Base-by-base conservation (phyloP, 2,329 filamentous ascomycete species). In the Rachicladosporium sp. region DNA sequence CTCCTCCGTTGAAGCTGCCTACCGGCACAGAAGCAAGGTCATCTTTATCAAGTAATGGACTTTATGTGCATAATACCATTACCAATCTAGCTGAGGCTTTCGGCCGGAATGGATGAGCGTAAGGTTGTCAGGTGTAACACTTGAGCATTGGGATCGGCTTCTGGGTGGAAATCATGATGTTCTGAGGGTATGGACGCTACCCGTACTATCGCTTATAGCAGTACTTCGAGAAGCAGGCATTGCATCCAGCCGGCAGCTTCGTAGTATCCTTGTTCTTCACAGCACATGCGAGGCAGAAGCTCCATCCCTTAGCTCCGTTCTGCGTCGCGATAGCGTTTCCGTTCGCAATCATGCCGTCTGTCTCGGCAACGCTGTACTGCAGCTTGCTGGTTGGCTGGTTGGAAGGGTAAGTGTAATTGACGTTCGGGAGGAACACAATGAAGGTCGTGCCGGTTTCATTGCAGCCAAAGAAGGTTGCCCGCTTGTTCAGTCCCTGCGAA, bases 391-490 rank as follows among this genome's bases (percentile, higher is more conserved):
- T 62, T 1, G 55, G 29, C 13, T 51, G 48, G 11, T 61, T 61
- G 2, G 55, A 59, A 4, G 52, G 46, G 37, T 51, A 59, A 1
- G 47, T 59, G 40, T 62, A 68, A 9, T 58, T 48, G 6, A 51
- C 48, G 43, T 71, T 71, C 1, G 67, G 68, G 30, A 71, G 43
- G 38, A 60, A 66, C n/a, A 67, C 51, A 27, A 67, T 56, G 8
- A 66, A 49, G 10, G 64, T 54, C 34, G 56, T 55, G 6, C 54
- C 36, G 1, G 46, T 12, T 9, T 56, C 44, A 48, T 70, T 61
- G 61, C 77, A 80, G 49, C 76, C 76, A 56, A 80, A 80, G 55
- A 81, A 80, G 37, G 69, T 68, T 0, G 77, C 75, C 30, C 67
- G 66, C 42, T 65, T 62, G 63, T 80, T 79, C 43, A 80, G 61